Evolutionary conservation across 805 yeast genomes (phyloP), one percentile per base, ranked within the genome.

Genomic region (Maudiozyma pseudohumilis): DNA sequence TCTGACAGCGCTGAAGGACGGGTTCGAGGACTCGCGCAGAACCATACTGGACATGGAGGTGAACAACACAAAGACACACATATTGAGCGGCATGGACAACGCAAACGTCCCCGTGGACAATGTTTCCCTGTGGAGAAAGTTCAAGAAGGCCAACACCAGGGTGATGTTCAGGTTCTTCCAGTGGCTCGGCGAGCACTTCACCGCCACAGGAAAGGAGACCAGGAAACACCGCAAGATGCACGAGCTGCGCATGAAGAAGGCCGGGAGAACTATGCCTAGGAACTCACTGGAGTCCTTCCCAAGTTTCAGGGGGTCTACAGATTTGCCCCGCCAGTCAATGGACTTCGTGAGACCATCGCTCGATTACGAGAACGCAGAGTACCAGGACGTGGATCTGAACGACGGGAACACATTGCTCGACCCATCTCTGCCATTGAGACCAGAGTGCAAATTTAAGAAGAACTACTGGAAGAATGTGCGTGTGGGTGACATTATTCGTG

Each of bases 1-100:
- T 11, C 68, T 83, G 30, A 83, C 94, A 1, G 87, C 87, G 0
- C 64, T 80, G 41, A 81, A 80, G 49, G 94, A 83, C 59, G 94
- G 85, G 2, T 61, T 83, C 31, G 94, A 83, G 57, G 94, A 83
- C 59, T 80, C 84, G 9, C 66, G 88, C 58, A 70, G 94, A 60
- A 77, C 86, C 0, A 63, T 70, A 2, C 62, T 77, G 29, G 94
- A 83, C 59, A 60, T 79, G 56, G 87, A 83, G 55, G 75, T 83
- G 23, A 83, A 83, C 55, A 83, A 83, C 57, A 82, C 81, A 36
- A 63, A 67, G 28, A 80, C 87, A 0, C 86, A 80, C 55, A 74
- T 80, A 29, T 64, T 82, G 33, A 55, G 55, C 32, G 75, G 80
- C 34, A 49, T 74, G 24, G 62, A 61, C 24, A 83, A 83, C 56